phyloP scores from a whole-genome alignment of 2,329 filamentous ascomycete genomes.

The Akanthomyces muscarius region DNA sequence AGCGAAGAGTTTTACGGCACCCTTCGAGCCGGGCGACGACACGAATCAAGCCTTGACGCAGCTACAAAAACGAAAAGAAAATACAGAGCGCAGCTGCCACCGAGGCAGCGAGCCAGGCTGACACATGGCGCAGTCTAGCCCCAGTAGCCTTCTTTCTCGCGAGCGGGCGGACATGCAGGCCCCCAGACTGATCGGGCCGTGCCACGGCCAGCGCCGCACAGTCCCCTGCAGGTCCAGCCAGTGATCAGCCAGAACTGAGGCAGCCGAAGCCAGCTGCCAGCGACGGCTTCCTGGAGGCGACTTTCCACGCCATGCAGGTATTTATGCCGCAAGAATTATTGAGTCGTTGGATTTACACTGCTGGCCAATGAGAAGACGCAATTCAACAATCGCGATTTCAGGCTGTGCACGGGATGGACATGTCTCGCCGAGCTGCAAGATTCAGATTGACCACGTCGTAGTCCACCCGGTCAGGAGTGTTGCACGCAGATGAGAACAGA shows the following conservation, averaged over 20 bases:
- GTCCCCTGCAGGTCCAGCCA: neutral
- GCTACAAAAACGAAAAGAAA: neutral
- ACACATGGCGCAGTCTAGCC: neutral
- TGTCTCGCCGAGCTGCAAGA: neutral
- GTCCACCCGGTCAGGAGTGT: neutral
- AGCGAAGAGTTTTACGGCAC: neutral
- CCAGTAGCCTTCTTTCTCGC: neutral
- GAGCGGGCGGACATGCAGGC: neutral
- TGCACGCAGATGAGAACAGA: neutral
- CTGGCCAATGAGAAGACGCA: neutral
- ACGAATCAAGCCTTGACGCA: neutral
- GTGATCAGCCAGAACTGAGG: neutral
- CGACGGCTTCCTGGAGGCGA: neutral
- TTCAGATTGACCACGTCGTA: neutral
- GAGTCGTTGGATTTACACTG: neutral
- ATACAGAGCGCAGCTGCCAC: neutral
- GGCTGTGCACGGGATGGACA: neutral
- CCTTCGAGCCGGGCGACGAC: neutral
- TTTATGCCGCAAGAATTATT: neutral
- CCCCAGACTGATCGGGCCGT: constrained; percentile 14
- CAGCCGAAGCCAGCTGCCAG: neutral
- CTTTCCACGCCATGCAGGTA: neutral
- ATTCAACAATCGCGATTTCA: neutral
- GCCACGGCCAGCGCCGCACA: constrained; percentile 14
- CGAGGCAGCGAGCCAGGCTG: neutral